These are phyloP conservation scores for Tarenaya hassleriana DNA, from an alignment of 345 rosid genomes.

Conservation along the genomic window DNA sequence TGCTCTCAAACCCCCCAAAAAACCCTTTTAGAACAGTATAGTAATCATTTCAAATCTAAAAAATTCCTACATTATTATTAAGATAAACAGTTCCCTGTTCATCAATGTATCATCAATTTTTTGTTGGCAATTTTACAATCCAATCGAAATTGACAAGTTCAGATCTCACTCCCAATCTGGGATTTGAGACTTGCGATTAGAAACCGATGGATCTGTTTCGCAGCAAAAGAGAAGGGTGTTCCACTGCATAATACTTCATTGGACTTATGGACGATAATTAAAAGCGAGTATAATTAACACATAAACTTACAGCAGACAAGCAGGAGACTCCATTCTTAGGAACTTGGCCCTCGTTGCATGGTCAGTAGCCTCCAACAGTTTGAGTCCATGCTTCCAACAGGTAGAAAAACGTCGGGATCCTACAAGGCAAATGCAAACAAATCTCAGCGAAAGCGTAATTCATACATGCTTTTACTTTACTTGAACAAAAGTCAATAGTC, in stretches of 20 bases:
- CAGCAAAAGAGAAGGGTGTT: neutral
- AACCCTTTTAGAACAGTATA: no score
- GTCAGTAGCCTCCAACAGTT: constrained; percentile 6
- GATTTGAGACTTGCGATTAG: constrained; percentile 15
- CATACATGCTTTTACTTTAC: no score
- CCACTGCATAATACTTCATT: no score
- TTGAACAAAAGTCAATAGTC: constrained; percentile 4
- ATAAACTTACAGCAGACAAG: constrained; percentile 22
- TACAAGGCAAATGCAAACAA: constrained; percentile 15
- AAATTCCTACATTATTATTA: no score
- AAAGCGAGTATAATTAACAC: constrained; percentile 2
- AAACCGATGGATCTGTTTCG: neutral
- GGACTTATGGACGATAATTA: no score
- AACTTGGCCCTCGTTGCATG: constrained; percentile 8
- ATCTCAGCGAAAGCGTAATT: neutral
- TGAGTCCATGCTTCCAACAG: constrained; percentile 15
- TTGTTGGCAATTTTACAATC: no score
- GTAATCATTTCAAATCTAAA: no score
- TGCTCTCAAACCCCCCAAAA: no score
- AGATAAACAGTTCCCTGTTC: no score
- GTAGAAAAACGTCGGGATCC: no score
- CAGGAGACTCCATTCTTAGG: constrained; percentile 18
- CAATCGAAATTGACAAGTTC: no score
- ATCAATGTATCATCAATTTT: no score
- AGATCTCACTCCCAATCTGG: constrained; percentile 15